phyloP scores from a whole-genome alignment of 768 basidiomycete species.

The Boletus subparvulus region DNA sequence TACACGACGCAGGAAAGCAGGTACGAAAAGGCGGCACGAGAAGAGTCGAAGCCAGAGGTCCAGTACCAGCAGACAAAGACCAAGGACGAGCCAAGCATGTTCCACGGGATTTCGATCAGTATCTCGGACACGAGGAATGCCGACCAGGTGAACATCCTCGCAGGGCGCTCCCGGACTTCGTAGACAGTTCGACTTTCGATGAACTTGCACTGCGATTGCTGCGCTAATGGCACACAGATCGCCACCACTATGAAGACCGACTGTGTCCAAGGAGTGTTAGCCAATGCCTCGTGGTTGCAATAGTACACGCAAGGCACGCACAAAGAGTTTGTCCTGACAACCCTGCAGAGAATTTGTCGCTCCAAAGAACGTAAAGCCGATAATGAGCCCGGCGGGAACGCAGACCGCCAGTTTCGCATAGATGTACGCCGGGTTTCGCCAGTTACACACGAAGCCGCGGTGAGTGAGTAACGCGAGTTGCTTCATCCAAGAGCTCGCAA shows the following conservation, averaged over 20 bases:
- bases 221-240: constrained; percentile 45
- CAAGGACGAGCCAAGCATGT: constrained; percentile 38
- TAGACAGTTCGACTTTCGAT: constrained; percentile 55
- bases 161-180: constrained; percentile 62
- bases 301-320: constrained; percentile 8
- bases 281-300: background rate
- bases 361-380: constrained; percentile 47
- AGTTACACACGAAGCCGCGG: constrained; percentile 36
- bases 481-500: constrained; percentile 39
- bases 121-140: constrained; percentile 53
- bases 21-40: constrained; percentile 42
- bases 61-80: constrained; percentile 52
- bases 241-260: constrained; percentile 52
- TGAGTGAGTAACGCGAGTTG: constrained; percentile 35
- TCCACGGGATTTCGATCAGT: constrained; percentile 46
- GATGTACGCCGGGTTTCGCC: constrained; percentile 44
- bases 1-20: constrained; percentile 38
- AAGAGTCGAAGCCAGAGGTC: constrained; percentile 41
- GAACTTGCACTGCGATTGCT: constrained; percentile 61
- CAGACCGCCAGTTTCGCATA: constrained; percentile 40
- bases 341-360: constrained; percentile 39
- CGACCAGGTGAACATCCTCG: constrained; percentile 63
- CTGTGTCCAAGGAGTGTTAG: constrained; percentile 24
- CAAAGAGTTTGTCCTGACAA: constrained; percentile 45
- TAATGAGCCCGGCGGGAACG: constrained; percentile 33